Evolutionary conservation across 2,329 filamentous ascomycete species (phyloP), one percentile per base, ranked within the genome.

Genomic region (Tympanopsis confertula): DNA sequence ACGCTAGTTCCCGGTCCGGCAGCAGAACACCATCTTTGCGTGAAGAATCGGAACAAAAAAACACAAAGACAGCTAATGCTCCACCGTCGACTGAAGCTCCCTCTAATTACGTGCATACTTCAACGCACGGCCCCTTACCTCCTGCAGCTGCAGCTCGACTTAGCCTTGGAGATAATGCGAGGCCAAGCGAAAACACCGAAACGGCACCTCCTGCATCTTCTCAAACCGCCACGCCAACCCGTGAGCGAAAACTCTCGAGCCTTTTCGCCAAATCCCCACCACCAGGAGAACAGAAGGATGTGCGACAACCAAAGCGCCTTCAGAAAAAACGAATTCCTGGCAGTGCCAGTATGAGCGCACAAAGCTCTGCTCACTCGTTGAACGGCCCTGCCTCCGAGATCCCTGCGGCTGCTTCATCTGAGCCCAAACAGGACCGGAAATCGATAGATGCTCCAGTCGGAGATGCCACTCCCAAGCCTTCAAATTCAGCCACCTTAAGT

Each of bases 281-380:
- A 2, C 76, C 81, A 1, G 68, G 63, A 19, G 72, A 75, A 30
- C 69, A 61, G 3, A 57, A 65, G 24, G 79, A 79, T 44, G 78
- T 72, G 48, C 74, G 84, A 35, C 82, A 81, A 53, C 86, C 87
- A 0, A 95, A 94, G 51, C 94, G 95, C 58, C 65, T 98, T 37
- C 83, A 82, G 57, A 96, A 96, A 66, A 94, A 86, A 58, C 71
- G 79, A 44, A 65, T 83, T 33, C 30, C 30, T 7, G 30, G 30
- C 7, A 33, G 30, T 33, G 30, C 15, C 30, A 10, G 30, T 18
- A 15, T 12, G 15, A 33, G 30, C 30, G 30, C 30, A 10, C 30
- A 33, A 7, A 33, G 30, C 15, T 33, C 30, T 10, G 10, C 30
- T 18, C 30, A 13, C 7, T 33, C 30, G 7, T 15, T 33, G 7